Evolutionary conservation across 257 asterid species (phyloP), one percentile per base, ranked within the genome.

Genomic region (Solanum lignicaule): DNA sequence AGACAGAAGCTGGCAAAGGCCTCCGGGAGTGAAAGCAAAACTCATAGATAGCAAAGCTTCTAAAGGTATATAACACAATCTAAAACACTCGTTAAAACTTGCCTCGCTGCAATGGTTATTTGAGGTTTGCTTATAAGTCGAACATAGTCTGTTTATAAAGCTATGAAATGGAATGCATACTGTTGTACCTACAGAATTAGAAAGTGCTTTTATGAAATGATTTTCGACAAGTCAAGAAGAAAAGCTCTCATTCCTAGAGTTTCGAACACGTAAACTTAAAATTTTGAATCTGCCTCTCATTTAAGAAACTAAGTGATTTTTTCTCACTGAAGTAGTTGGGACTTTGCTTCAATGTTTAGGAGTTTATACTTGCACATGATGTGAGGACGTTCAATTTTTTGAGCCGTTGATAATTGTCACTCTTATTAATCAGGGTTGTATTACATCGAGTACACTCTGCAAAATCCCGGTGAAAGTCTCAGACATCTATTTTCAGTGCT

Each of bases 1-100:
- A 48, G 98, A 97, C 68, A 93, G 98, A 93, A 97, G 98, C 90
- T 97, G 98, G 98, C 94, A 95, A 91, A 93, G 94, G 88, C 98
- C 98, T 5, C 95, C 98, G 0, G 98, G 99, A 8, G 98, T 95
- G 72, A 91, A 94, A 23, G 99, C 98, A 39, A 97, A 95, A 88
- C 98, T 97, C 87, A 89, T 95, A 60, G 93, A 93, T 87, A 81
- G 91, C 93, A 95, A 87, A 93, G 75, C 97, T 21, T 39, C 96
- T 83, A 95, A 95, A 89, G 98, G 99, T 97, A 93, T 15, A 2
- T 4, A 13, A 46, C 39, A 79, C 16, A 16, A 27, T 79, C 66
- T 16, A 43, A 41, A 41, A 79, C 36, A 78, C 25, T 41, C 5
- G 8, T 4, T 5, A 79, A 43, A 43, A 25, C 39, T 79, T 79